These are phyloP conservation scores for Pseudogymnoascus pannorum DNA, from an alignment of 2,329 filamentous ascomycete genomes.

Conservation along the genomic window DNA sequence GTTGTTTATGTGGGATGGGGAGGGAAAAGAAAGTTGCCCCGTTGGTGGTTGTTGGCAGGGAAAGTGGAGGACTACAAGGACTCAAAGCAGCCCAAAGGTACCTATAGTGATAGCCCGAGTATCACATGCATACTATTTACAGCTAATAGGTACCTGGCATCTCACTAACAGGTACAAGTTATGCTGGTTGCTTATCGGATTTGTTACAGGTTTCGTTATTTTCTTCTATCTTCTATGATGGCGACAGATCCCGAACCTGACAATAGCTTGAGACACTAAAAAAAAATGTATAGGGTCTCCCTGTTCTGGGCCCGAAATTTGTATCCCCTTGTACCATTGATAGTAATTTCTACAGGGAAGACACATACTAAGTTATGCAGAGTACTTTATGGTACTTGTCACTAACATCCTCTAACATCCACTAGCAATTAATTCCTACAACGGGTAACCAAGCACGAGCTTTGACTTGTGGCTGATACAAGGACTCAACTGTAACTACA, in stretches of 20 bases:
- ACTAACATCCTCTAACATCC: not conserved
- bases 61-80: slow-evolving; percentile 1
- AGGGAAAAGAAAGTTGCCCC: not conserved
- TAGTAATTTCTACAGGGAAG: not conserved
- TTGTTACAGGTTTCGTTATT: not conserved
- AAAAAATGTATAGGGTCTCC: not conserved
- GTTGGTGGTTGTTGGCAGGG: not conserved
- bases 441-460: not conserved
- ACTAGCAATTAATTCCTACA: not conserved
- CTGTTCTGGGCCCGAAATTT: not conserved
- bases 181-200: not conserved
- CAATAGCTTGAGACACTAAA: too few relatives aligned
- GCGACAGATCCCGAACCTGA: not conserved
- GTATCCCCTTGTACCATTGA: not conserved
- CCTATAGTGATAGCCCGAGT: not conserved
- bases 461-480: not conserved
- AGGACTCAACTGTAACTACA: too few relatives aligned
- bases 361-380: not conserved
- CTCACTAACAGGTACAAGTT: not conserved
- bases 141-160: not conserved
- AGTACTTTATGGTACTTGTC: not conserved
- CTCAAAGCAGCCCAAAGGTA: too few relatives aligned
- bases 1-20: slow-evolving; percentile 1
- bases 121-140: not conserved
- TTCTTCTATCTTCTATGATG: slow-evolving; percentile 1